phyloP scores from a whole-genome alignment of 2,329 filamentous ascomycete species.

The Xenosphaeropsis pyriputrescens region DNA sequence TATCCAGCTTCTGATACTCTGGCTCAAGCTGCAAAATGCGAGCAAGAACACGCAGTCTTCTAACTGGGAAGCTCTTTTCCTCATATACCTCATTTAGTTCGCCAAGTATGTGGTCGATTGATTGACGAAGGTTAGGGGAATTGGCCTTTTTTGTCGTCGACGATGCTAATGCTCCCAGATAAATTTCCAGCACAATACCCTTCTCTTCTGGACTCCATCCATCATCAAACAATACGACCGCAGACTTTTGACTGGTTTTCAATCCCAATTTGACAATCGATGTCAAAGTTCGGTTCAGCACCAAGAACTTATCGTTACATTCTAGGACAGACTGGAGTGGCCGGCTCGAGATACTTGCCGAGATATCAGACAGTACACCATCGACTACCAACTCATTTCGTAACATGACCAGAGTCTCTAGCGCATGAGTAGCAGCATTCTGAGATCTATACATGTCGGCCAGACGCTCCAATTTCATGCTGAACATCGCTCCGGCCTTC shows the following conservation, averaged over 20 bases:
- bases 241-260: constrained; percentile 40
- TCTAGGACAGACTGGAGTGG: constrained; percentile 39
- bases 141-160: neutral
- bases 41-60: constrained; percentile 14
- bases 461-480: constrained; percentile 51
- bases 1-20: constrained; percentile 2
- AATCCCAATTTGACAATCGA: constrained; percentile 44
- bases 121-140: constrained; percentile 2
- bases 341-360: constrained; percentile 28
- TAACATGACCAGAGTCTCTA: constrained; percentile 43
- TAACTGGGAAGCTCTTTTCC: constrained; percentile 12
- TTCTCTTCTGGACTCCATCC: constrained; percentile 30
- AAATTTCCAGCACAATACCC: constrained; percentile 44
- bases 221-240: constrained; percentile 24
- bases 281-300: constrained; percentile 42
- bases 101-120: constrained; percentile 9
- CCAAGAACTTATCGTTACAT: constrained; percentile 29
- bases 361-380: constrained; percentile 39
- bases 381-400: constrained; percentile 44
- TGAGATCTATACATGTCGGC: constrained; percentile 41
- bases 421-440: constrained; percentile 39
- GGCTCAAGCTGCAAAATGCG: constrained; percentile 9
- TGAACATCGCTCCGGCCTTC: constrained; percentile 42
- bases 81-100: constrained; percentile 13
- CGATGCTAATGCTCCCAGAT: constrained; percentile 29